These are phyloP conservation scores for Candida frijolesensis DNA, from an alignment of 1,139 yeast species.

Conservation along the genomic window DNA sequence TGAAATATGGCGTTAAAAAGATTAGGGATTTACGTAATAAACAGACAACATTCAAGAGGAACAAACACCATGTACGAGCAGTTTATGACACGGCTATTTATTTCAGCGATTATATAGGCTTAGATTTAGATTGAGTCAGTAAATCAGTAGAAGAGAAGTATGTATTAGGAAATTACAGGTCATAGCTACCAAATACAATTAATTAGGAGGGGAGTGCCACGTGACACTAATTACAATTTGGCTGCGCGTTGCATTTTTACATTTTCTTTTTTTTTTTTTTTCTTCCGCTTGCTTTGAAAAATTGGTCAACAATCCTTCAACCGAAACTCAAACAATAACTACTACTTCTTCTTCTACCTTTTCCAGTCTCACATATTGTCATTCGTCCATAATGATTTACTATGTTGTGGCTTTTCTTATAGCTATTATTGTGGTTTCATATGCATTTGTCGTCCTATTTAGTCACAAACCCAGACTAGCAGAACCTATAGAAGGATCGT, in stretches of 20 bases:
- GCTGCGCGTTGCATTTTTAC: background rate
- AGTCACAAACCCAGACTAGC: constrained; percentile 70
- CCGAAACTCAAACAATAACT: background rate
- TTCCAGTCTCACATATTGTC: background rate
- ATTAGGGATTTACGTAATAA: too few relatives aligned
- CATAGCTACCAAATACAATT: background rate
- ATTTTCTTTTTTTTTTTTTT: background rate
- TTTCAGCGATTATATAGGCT: too few relatives aligned
- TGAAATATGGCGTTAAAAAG: too few relatives aligned
- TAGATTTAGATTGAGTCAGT: too few relatives aligned
- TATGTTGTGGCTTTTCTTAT: constrained; percentile 14
- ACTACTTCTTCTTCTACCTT: background rate
- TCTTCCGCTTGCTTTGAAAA: background rate
- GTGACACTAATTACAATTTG: background rate
- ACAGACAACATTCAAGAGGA: too few relatives aligned
- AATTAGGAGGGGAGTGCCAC: background rate
- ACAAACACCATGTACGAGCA: too few relatives aligned
- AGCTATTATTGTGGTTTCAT: constrained; percentile 26
- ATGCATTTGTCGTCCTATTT: constrained; percentile 46
- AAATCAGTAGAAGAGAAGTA: background rate
- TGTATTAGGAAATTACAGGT: background rate
- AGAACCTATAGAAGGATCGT: constrained; percentile 51
- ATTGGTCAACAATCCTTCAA: background rate
- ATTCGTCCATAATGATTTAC: background rate
- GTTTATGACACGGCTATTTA: too few relatives aligned